Base-by-base conservation (phyloP, 2,329 filamentous ascomycete species). In the Apiospora aurea region DNA sequence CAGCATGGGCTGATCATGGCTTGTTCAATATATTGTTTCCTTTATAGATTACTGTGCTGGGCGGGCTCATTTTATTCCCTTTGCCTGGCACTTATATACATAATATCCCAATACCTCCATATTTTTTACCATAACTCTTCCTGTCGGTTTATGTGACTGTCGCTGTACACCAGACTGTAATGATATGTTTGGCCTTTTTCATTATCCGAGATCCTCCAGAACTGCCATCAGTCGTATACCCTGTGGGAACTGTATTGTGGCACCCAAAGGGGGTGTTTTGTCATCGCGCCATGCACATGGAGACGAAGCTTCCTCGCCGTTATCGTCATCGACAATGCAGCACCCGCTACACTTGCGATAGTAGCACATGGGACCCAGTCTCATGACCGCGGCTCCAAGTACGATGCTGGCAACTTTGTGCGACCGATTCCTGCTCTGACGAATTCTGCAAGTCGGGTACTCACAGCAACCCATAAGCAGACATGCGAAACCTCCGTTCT, bases 401-500 rank as follows among this genome's bases (percentile, higher is more conserved):
- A 64, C 57, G 57, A 64, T 41, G 34, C 34, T 24, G 29, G 18
- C 11, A n/a, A 64, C 34, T 34, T 64, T 41, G 57, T 64, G 57
- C 18, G 34, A 64, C 57, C 18, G 10, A 1, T 41, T 64, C 21
- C 41, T 41, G 24, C 34, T 13, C n/a, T 41, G 21, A 64, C 57
- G 57, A 64, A 64, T 21, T n/a, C 34, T 64, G 57, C 57, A 64
- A 38, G 29, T 14, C 57, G 57, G 57, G 18, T 41, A 64, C 10
- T 64, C n/a, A 34, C 57, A 64, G 57, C 34, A 64, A 64, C 34
- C 57, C 57, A 64, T n/a, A 64, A 64, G 57, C 21, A 11, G 57
- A 64, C 57, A 41, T 64, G 29, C 18, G 13, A 38, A 61, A 38
- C 41, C 18, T 29, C 16, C 18, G 53, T 13, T 61, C 29, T 64